phyloP scores from a whole-genome alignment of 2,329 filamentous ascomycete genomes.

The Elsinoe australis region DNA sequence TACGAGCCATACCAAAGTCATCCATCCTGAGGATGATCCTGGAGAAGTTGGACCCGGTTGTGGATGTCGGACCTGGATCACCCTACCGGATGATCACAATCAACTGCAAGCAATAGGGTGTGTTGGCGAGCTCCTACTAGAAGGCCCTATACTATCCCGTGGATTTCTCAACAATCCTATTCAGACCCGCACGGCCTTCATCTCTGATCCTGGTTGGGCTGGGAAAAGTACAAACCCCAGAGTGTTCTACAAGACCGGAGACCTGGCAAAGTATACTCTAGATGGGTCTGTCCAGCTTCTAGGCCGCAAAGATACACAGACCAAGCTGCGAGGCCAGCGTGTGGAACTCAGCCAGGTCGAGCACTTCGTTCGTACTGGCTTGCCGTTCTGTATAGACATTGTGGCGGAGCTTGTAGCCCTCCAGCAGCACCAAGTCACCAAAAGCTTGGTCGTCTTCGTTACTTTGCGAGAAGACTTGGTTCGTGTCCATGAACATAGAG shows the following conservation, averaged over 20 bases:
- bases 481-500: too few relatives aligned
- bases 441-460: not conserved
- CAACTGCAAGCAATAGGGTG: slow-evolving; percentile 36
- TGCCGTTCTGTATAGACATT: not conserved
- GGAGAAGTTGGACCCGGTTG: not conserved
- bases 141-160: slow-evolving; percentile 38
- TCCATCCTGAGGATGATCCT: slow-evolving; percentile 3
- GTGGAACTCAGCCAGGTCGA: slow-evolving; percentile 93
- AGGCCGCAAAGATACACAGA: slow-evolving; percentile 70
- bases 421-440: not conserved
- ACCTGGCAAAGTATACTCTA: slow-evolving; percentile 58
- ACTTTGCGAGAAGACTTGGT: too few relatives aligned
- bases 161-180: slow-evolving; percentile 34
- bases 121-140: slow-evolving; percentile 41
- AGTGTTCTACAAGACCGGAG: slow-evolving; percentile 23
- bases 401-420: slow-evolving; percentile 1
- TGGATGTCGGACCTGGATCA: slow-evolving; percentile 27
- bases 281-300: slow-evolving; percentile 64
- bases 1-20: slow-evolving; percentile 17
- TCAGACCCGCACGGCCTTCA: slow-evolving; percentile 29
- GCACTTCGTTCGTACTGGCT: not conserved
- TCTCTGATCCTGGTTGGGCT: slow-evolving; percentile 24
- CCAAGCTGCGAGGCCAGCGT: slow-evolving; percentile 89
- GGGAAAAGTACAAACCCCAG: not conserved
- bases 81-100: slow-evolving; percentile 23